phyloP scores from a whole-genome alignment of 2,329 filamentous ascomycete species.

The Mollisiaceae sp. region DNA sequence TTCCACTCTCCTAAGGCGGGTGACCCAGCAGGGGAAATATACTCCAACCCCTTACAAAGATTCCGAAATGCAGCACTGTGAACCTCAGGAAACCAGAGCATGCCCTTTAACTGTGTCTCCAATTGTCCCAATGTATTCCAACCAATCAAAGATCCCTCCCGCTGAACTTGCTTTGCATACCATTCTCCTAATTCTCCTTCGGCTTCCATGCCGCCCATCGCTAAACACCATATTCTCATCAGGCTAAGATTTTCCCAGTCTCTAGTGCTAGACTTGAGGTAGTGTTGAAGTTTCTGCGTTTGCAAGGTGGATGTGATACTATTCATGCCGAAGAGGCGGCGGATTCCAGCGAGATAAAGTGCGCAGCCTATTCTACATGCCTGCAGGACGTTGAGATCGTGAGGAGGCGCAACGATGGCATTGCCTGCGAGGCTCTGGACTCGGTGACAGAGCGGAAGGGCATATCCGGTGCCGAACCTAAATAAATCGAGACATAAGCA shows the following conservation, averaged over 20 bases:
- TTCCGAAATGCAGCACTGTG: slow-evolving; percentile 20
- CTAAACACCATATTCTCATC: slow-evolving; percentile 25
- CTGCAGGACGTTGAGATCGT: slow-evolving; percentile 12
- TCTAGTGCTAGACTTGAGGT: slow-evolving; percentile 6
- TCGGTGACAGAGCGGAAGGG: slow-evolving; percentile 19
- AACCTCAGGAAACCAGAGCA: slow-evolving; percentile 24
- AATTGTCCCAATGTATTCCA: slow-evolving; percentile 12
- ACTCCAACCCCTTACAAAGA: background rate
- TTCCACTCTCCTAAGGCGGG: background rate
- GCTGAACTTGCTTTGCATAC: slow-evolving; percentile 19
- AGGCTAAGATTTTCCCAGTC: slow-evolving; percentile 20
- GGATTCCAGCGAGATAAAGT: slow-evolving; percentile 23
- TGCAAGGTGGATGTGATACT: slow-evolving; percentile 18
- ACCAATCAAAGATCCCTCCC: slow-evolving; percentile 1
- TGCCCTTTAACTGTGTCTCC: slow-evolving; percentile 13
- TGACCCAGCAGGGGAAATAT: background rate
- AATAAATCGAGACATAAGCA: background rate
- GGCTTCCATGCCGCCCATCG: slow-evolving; percentile 28
- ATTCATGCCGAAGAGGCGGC: slow-evolving; percentile 25
- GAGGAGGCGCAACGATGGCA: background rate
- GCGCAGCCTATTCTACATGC: slow-evolving; percentile 18
- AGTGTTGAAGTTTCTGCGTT: slow-evolving; percentile 16
- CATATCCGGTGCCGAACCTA: slow-evolving; percentile 13
- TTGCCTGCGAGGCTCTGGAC: slow-evolving; percentile 11
- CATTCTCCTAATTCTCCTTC: slow-evolving; percentile 16